These are phyloP conservation scores for Cadophora malorum DNA, from an alignment of 2,329 filamentous ascomycete species.

Conservation along the genomic window DNA sequence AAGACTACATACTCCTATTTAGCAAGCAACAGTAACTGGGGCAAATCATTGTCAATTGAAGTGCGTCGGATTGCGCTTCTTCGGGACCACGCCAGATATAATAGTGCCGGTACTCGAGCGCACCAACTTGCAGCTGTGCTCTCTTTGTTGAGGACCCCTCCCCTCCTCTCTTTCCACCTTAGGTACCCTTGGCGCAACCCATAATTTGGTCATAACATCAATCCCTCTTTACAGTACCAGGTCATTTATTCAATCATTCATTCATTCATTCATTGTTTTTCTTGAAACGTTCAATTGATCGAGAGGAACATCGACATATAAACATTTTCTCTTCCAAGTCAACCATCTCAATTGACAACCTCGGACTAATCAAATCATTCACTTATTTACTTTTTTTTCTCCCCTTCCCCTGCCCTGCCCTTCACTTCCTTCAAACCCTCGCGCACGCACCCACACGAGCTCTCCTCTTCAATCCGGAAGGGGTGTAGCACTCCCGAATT, in stretches of 20 bases:
- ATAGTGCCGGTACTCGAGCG: background rate
- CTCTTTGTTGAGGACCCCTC: constrained; percentile 1
- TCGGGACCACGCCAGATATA: background rate
- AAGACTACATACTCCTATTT: background rate
- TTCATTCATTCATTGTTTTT: background rate
- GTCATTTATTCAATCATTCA: no score
- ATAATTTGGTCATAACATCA: constrained; percentile 1
- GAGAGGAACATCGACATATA: background rate
- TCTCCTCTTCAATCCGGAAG: constrained; percentile 15
- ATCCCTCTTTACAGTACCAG: background rate
- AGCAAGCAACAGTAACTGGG: background rate
- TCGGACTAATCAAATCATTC: background rate
- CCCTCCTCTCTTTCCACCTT: background rate
- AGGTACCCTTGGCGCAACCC: background rate
- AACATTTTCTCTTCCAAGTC: background rate
- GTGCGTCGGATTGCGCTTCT: background rate
- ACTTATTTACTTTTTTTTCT: background rate
- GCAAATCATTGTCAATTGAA: background rate
- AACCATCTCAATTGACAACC: background rate
- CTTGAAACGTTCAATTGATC: background rate
- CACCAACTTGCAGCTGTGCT: background rate
- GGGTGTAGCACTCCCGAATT: constrained; percentile 20
- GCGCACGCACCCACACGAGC: constrained; percentile 1
- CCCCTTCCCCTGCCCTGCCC: background rate
- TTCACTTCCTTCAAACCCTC: background rate